phyloP scores from a whole-genome alignment of 139 green algal genomes.

The Desmodesmus armatus region DNA sequence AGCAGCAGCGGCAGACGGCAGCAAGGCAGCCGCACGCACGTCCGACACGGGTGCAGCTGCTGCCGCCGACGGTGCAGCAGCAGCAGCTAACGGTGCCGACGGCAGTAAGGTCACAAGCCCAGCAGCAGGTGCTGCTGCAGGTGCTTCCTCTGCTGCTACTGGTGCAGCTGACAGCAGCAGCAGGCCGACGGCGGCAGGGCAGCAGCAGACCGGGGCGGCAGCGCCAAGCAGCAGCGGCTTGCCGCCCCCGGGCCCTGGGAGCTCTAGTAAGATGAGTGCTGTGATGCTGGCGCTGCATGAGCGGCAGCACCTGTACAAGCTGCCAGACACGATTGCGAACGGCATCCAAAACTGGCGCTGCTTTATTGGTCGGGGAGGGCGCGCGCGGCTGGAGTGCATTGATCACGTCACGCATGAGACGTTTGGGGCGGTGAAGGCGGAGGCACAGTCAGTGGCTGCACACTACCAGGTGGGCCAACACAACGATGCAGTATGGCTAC shows the following conservation, averaged over 20 bases:
- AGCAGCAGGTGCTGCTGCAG: not conserved
- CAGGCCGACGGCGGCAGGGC: not conserved
- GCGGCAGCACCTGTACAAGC: conserved; percentile 16
- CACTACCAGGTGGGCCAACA: conserved; percentile 10
- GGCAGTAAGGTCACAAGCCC: not conserved
- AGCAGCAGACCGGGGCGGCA: not conserved
- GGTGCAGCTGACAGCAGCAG: not conserved
- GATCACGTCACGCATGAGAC: conserved; percentile 47
- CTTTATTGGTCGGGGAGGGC: conserved; percentile 64
- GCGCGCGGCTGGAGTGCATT: conserved; percentile 65
- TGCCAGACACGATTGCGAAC: conserved; percentile 3
- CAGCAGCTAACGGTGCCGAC: not conserved
- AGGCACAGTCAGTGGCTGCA: conserved; percentile 6
- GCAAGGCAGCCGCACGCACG: not conserved
- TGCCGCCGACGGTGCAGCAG: not conserved
- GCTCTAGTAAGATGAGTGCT: conserved; percentile 28
- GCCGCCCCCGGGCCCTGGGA: no score
- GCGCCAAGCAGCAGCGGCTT: not conserved
- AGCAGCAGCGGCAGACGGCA: not conserved
- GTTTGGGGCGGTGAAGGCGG: not conserved
- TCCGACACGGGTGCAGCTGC: not conserved
- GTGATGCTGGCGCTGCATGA: not conserved
- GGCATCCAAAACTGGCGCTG: conserved; percentile 39
- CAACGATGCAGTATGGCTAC: no score
- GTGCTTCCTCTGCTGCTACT: not conserved